These are phyloP conservation scores for Calocybe gambosa DNA, from an alignment of 1,284 basidiomycete species.

Conservation along the genomic window DNA sequence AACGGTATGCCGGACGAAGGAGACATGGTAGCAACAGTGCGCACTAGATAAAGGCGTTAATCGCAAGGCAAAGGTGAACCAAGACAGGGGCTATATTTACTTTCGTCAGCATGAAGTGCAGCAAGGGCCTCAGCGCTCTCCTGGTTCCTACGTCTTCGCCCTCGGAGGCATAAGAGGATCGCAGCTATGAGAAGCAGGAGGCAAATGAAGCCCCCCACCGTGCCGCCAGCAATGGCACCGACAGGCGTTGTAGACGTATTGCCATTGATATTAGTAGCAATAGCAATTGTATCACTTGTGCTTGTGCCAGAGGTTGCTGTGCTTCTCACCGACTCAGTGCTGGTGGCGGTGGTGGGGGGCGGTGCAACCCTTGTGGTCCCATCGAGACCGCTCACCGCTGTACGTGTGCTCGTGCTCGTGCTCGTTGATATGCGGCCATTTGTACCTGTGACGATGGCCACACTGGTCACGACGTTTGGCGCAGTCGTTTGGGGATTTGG, in stretches of 20 bases:
- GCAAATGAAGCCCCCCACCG: conserved; percentile 4
- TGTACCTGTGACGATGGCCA: neutral
- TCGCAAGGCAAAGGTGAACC: neutral
- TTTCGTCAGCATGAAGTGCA: neutral
- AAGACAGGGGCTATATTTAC: neutral
- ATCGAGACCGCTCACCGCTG: neutral
- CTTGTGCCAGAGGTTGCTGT: neutral
- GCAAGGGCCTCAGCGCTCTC: neutral
- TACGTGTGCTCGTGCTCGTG: neutral
- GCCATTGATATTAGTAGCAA: neutral
- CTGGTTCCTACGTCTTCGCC: neutral
- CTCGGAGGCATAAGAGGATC: conserved; percentile 1
- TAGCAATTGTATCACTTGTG: neutral
- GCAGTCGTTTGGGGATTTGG: neutral
- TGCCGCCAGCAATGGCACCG: conserved; percentile 5
- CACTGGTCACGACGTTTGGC: neutral
- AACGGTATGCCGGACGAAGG: neutral
- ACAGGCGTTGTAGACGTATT: neutral
- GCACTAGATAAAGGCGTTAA: neutral
- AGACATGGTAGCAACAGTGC: neutral
- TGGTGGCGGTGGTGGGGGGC: neutral
- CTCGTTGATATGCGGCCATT: neutral
- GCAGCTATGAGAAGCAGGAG: conserved; percentile 1
- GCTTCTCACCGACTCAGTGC: neutral
- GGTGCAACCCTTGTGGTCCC: neutral